Base-by-base conservation (phyloP, 352 stramenopile species). In the Phytophthora hybrid region DNA sequence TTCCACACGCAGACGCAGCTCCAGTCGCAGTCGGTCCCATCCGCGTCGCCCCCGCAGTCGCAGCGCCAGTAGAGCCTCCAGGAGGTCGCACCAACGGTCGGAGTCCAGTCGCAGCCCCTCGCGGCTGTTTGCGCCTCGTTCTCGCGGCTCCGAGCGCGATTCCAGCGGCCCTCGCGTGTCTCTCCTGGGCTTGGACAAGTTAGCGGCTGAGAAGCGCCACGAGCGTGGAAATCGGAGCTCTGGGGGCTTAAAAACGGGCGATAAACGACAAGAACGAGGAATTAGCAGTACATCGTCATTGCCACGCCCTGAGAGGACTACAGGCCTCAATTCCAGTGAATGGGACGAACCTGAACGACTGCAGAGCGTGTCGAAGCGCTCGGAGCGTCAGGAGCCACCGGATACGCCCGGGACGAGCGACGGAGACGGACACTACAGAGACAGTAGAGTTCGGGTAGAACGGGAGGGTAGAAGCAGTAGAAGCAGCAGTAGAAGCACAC, bases 321-420 rank as follows among this genome's bases (percentile, higher is more conserved):
- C 69, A 46, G 70, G 72, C 29, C 74, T 96, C 2, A 79, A 88
- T 53, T 53, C 72, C 47, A 92, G 80, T 69, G 90, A 96, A 41
- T 96, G 90, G 90, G 90, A 95, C 62, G 78, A 82, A 23, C 87
- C 88, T 2, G 90, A 96, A 62, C 82, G 71, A 16, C 76, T 96
- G 5, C 81, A 83, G 49, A 94, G 83, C 66, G 83, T 93, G 0
- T 61, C 66, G 18, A 74, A 13, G 13, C 5, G 14, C 11, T 44
- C 37, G 11, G 37, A 44, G 11, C 13, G 13, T n/a, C 37, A 5
- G 37, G 18, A 67, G 13, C 32, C 61, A 18, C 58, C 53, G 18
- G 49, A 69, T 31, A 89, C 80, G n/a, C 65, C 69, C 4, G 79
- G 52, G 63, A 88, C 80, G 41, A 83, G 67, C n/a, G 81, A 89